Evolutionary conservation across 2,329 filamentous ascomycete species (phyloP).

Genomic region (Colletotrichum scovillei): DNA sequence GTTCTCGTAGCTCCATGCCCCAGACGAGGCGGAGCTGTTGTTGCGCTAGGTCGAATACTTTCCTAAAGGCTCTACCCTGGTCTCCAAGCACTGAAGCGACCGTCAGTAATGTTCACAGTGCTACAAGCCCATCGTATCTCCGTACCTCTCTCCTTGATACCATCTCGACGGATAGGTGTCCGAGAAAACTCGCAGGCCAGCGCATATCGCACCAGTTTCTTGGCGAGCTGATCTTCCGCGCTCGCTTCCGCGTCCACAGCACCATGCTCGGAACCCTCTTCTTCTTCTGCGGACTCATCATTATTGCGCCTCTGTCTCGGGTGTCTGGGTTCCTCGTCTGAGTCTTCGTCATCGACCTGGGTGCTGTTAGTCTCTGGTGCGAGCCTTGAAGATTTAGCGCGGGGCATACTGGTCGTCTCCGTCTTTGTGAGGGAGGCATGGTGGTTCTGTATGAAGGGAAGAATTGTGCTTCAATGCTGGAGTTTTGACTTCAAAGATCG

Average conservation of each 20-base stretch:
- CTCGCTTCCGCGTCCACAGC: constrained; percentile 47
- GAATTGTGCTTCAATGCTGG: neutral
- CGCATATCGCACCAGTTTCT: constrained; percentile 76
- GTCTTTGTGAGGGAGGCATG: constrained; percentile 48
- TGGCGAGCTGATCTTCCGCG: constrained; percentile 65
- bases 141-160: constrained; percentile 72
- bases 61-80: constrained; percentile 76
- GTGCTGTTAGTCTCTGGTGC: constrained; percentile 14
- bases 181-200: constrained; percentile 74
- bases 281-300: constrained; percentile 45
- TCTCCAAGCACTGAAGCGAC: constrained; percentile 74
- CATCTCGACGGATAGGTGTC: constrained; percentile 68
- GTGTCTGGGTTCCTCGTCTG: constrained; percentile 45
- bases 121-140: neutral
- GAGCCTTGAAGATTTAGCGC: neutral
- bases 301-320: constrained; percentile 46
- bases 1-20: constrained; percentile 92
- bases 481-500: rapidly evolving
- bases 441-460: too few relatives aligned
- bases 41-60: constrained; percentile 83
- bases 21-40: constrained; percentile 76
- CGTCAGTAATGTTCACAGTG: neutral
- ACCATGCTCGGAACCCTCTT: constrained; percentile 48
- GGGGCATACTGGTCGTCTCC: constrained; percentile 46
- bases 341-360: constrained; percentile 44